Conservation (phyloP, 2,329 filamentous ascomycete species). For the Colletotrichum limetticola region DNA sequence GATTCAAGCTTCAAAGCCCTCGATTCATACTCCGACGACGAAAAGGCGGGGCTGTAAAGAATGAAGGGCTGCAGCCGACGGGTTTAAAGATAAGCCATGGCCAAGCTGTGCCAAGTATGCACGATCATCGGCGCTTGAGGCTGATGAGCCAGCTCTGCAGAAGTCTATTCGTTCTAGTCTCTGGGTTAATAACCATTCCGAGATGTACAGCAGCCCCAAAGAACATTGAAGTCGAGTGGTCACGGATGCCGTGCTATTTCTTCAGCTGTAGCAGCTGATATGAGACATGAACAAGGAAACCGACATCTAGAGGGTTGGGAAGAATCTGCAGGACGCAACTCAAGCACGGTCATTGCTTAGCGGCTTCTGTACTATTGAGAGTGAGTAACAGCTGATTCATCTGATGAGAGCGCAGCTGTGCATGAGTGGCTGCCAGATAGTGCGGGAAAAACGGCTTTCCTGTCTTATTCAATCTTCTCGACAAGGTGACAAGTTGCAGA, state of each 20-base stretch:
- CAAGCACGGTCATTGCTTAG: background rate
- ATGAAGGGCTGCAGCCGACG: background rate
- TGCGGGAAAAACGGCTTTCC: background rate
- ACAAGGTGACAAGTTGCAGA: background rate
- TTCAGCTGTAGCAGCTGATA: background rate
- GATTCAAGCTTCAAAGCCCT: background rate
- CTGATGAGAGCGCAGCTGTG: background rate
- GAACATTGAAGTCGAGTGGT: background rate
- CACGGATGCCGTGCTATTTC: background rate
- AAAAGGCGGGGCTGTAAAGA: no score
- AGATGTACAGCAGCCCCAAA: no score
- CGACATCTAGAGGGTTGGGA: no score
- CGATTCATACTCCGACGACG: constrained; percentile 4
- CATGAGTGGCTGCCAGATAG: background rate
- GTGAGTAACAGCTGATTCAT: background rate
- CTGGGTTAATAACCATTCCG: background rate
- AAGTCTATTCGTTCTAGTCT: background rate
- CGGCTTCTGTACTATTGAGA: background rate
- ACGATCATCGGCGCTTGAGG: background rate
- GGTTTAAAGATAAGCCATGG: background rate
- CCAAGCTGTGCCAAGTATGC: background rate
- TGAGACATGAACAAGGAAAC: background rate
- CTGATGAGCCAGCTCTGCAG: background rate
- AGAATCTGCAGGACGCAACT: constrained; percentile 2
- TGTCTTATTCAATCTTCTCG: background rate